A percentile compares a stretch with the other conserved stretches of the same genome.
These are phyloP conservation scores for Amaranthus palmeri DNA, from an alignment of 148 eudicot genomes.

Conservation along the genomic window DNA sequence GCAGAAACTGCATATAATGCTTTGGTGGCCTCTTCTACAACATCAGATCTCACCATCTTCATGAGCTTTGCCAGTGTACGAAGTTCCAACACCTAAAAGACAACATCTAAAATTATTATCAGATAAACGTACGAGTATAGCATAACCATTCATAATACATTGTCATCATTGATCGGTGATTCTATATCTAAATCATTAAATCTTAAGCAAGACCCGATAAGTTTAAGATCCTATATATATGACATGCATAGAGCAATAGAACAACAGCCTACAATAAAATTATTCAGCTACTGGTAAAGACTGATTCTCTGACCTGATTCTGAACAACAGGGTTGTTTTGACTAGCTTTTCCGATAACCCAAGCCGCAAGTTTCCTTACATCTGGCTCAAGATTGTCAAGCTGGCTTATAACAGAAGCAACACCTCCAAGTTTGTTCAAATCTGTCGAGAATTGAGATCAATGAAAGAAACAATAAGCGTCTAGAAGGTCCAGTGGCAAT, in stretches of 20 bases:
- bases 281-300: not conserved
- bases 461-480: not conserved
- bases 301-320: constrained; percentile 53
- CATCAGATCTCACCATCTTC: constrained; percentile 64
- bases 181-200: not conserved
- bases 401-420: constrained; percentile 48
- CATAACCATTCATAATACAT: not conserved
- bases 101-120: not conserved
- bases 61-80: constrained; percentile 58
- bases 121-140: not conserved
- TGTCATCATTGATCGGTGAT: not conserved
- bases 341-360: constrained; percentile 83
- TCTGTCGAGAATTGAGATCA: constrained; percentile 37
- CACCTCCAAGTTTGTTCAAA: constrained; percentile 81
- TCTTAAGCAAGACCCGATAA: not conserved
- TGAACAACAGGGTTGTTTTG: constrained; percentile 87
- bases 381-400: constrained; percentile 53
- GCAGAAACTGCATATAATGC: constrained; percentile 91
- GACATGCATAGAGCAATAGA: not conserved
- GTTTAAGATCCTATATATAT: not conserved
- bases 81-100: constrained; percentile 52
- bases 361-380: constrained; percentile 73
- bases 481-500: not conserved
- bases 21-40: constrained; percentile 68
- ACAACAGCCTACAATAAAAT: not conserved